A percentile compares a stretch with the other conserved stretches of the same genome.
Evolutionary conservation across 73 alveolate genomes (phyloP).

Genomic region (Paraurostyla sp.): DNA sequence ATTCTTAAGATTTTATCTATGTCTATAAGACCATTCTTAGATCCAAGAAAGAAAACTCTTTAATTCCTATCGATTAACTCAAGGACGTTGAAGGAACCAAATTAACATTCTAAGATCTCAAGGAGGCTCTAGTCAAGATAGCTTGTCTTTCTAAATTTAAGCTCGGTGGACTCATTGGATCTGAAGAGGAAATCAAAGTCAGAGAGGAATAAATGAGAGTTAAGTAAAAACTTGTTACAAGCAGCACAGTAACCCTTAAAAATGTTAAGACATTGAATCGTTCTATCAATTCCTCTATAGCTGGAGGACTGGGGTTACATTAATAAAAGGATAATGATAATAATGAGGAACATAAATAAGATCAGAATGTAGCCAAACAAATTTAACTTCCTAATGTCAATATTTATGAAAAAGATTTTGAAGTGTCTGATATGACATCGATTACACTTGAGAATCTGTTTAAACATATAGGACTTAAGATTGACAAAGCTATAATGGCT

Average conservation of each 20-base stretch:
- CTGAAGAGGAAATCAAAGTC: background rate
- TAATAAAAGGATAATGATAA: background rate
- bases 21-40: conserved; percentile 8
- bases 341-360: background rate
- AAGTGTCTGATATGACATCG: background rate
- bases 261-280: too few relatives aligned
- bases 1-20: background rate
- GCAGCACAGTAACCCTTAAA: too few relatives aligned
- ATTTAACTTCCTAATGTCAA: background rate
- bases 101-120: conserved; percentile 54
- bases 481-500: too few relatives aligned
- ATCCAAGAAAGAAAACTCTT: background rate
- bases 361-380: background rate
- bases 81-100: conserved; percentile 7
- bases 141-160: conserved; percentile 62
- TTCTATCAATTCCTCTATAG: too few relatives aligned
- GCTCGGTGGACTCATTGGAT: conserved; percentile 46
- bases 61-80: background rate
- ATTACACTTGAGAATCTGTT: background rate
- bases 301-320: background rate
- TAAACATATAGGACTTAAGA: background rate
- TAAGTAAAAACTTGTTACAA: background rate
- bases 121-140: conserved; percentile 45
- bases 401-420: background rate
- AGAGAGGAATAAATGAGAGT: background rate